Evolutionary conservation across 1,139 yeast species (phyloP).

Genomic region (Hemisphaericaspora subhashii): DNA sequence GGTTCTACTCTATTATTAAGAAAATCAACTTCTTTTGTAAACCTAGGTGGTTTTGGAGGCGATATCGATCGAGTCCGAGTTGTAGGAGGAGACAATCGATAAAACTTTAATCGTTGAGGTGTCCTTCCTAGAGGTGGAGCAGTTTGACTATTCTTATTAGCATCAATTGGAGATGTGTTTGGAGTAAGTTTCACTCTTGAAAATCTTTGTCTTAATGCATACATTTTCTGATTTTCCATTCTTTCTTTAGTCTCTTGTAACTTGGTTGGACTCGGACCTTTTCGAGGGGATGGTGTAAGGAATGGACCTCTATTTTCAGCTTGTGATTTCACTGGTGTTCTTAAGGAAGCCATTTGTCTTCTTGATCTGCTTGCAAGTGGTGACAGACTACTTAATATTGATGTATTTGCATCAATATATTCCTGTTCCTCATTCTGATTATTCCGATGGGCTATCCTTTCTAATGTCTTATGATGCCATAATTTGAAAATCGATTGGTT

Average conservation of each 20-base stretch:
- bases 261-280: constrained; percentile 37
- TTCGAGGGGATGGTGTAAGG: constrained; percentile 26
- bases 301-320: constrained; percentile 22
- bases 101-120: constrained; percentile 6
- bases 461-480: constrained; percentile 31
- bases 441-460: constrained; percentile 5
- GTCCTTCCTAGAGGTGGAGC: constrained; percentile 2
- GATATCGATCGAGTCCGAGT: constrained; percentile 5
- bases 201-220: constrained; percentile 36
- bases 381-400: constrained; percentile 30
- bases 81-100: constrained; percentile 16
- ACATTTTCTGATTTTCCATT: constrained; percentile 33
- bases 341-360: constrained; percentile 3
- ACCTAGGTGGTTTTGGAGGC: constrained; percentile 36
- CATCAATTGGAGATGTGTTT: constrained; percentile 7
- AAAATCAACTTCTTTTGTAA: constrained; percentile 12
- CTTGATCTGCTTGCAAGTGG: constrained; percentile 34
- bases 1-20: not conserved
- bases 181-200: constrained; percentile 22
- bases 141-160: not conserved
- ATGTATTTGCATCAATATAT: constrained; percentile 14
- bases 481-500: constrained; percentile 35
- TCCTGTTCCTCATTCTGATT: constrained; percentile 17
- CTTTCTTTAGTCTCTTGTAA: constrained; percentile 42
- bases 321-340: constrained; percentile 10